Percentiles rank a stretch among this genome's conserved stretches.
Conservation (phyloP, 352 stramenopile genomes). For the Bremia lactucae region DNA sequence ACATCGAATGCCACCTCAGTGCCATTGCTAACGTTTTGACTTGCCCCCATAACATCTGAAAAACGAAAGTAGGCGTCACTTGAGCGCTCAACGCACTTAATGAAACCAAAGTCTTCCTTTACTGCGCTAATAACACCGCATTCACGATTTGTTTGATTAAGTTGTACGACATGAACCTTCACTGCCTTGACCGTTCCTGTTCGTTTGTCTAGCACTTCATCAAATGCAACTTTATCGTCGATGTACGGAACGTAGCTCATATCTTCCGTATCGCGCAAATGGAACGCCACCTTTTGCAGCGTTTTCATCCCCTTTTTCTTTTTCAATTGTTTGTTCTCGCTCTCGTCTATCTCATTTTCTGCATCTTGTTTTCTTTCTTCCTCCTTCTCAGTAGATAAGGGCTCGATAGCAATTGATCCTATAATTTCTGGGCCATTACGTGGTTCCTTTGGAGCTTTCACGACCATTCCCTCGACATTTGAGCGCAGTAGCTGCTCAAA, state of each 20-base stretch:
- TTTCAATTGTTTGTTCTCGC: conserved; percentile 13
- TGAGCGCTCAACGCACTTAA: conserved; percentile 61
- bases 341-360: conserved; percentile 19
- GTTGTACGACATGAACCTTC: conserved; percentile 46
- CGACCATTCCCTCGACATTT: conserved; percentile 48
- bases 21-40: conserved; percentile 34
- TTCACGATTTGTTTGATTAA: conserved; percentile 62
- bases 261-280: conserved; percentile 48
- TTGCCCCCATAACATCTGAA: conserved; percentile 54
- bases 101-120: conserved; percentile 78
- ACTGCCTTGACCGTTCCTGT: conserved; percentile 41
- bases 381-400: conserved; percentile 4
- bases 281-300: conserved; percentile 34
- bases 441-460: conserved; percentile 54
- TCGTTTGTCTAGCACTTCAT: conserved; percentile 64
- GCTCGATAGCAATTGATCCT: conserved; percentile 32
- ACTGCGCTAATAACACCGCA: conserved; percentile 52
- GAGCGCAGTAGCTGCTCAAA: conserved; percentile 53
- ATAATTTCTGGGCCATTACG: conserved; percentile 49
- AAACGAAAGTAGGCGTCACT: conserved; percentile 72
- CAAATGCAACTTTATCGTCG: conserved; percentile 54
- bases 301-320: conserved; percentile 35
- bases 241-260: conserved; percentile 48
- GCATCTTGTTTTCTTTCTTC: no score
- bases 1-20: conserved; percentile 71